These are phyloP conservation scores for Starmera caribaea DNA, from an alignment of 805 yeast species.

Conservation along the genomic window DNA sequence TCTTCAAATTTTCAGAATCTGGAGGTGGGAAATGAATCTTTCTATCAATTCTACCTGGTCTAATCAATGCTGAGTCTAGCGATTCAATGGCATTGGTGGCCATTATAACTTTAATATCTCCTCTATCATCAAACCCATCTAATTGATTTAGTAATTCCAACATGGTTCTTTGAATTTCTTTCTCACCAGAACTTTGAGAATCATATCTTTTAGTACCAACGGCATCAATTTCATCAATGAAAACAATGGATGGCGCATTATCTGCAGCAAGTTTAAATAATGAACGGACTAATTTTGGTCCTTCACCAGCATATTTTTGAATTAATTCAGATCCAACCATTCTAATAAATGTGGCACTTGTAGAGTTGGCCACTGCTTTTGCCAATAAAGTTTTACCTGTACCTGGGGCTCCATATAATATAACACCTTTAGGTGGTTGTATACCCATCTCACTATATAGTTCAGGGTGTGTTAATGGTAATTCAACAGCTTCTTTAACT, in stretches of 20 bases:
- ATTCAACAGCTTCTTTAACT: slow-evolving; percentile 93
- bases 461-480: slow-evolving; percentile 94
- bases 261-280: slow-evolving; percentile 95
- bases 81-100: slow-evolving; percentile 94
- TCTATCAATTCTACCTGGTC: slow-evolving; percentile 97
- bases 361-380: slow-evolving; percentile 97
- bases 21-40: slow-evolving; percentile 95
- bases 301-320: slow-evolving; percentile 96
- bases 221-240: slow-evolving; percentile 97
- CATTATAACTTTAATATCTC: slow-evolving; percentile 96
- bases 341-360: slow-evolving; percentile 90
- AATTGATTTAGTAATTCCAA: slow-evolving; percentile 88
- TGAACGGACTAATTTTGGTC: slow-evolving; percentile 90
- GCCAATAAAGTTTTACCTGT: slow-evolving; percentile 95
- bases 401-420: slow-evolving; percentile 95
- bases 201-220: slow-evolving; percentile 98
- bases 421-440: slow-evolving; percentile 97
- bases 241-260: slow-evolving; percentile 96
- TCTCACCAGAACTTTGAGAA: slow-evolving; percentile 82
- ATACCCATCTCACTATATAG: slow-evolving; percentile 98
- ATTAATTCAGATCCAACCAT: slow-evolving; percentile 96
- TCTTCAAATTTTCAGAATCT: slow-evolving; percentile 84
- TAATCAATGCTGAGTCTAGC: slow-evolving; percentile 88
- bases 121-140: slow-evolving; percentile 96
- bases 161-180: slow-evolving; percentile 97